Conservation (phyloP, 225 moss, liverwort and hornwort genomes). For the Marchantia paleacea region DNA sequence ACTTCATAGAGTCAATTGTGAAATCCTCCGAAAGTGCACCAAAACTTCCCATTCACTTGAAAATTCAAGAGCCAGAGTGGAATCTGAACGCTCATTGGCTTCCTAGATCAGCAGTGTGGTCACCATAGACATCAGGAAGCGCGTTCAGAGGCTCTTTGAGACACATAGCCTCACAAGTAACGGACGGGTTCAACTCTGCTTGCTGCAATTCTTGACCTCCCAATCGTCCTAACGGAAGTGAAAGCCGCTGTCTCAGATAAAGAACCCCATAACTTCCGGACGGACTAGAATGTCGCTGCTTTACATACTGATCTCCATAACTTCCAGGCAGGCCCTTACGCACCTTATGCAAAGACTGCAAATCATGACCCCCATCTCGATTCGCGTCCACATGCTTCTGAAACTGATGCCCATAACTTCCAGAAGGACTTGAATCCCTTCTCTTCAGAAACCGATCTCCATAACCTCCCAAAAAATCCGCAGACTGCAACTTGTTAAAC, state of each 20-base stretch:
- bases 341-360: background rate
- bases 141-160: background rate
- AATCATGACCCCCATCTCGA: no score
- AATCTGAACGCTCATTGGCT: background rate
- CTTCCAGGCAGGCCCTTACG: background rate
- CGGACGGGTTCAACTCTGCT: background rate
- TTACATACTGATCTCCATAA: constrained; percentile 14
- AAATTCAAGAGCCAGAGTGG: background rate
- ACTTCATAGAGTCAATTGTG: background rate
- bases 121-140: background rate
- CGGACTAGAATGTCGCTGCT: background rate
- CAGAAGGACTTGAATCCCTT: background rate
- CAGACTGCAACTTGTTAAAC: background rate
- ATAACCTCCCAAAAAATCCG: background rate
- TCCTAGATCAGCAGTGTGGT: background rate
- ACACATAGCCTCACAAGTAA: background rate
- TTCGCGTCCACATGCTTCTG: background rate
- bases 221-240: background rate
- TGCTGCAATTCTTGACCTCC: background rate
- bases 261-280: constrained; percentile 5
- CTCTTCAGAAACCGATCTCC: background rate
- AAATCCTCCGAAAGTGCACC: no score
- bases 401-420: background rate
- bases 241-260: background rate
- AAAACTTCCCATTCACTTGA: background rate